phyloP scores from a whole-genome alignment of 345 rosid species.

The Eucalyptus grandis region DNA sequence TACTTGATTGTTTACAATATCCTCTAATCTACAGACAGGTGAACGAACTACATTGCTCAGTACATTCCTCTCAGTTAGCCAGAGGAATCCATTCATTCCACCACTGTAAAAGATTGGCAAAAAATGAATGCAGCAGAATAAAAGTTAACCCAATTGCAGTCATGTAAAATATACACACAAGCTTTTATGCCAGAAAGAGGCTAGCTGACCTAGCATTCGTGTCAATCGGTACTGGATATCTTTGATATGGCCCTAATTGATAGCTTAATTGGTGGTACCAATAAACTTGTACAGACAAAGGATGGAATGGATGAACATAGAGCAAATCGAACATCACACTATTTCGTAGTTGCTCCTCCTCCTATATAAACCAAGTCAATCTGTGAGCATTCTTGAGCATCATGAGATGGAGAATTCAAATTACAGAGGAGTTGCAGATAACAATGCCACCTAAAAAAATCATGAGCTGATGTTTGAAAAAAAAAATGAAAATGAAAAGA shows the following conservation, averaged over 20 bases:
- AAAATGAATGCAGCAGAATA: not conserved
- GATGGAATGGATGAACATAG: slow-evolving; percentile 59
- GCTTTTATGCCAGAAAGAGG: not conserved
- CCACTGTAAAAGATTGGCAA: slow-evolving; percentile 37
- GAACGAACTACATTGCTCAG: slow-evolving; percentile 26
- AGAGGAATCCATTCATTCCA: slow-evolving; percentile 89
- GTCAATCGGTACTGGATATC: slow-evolving; percentile 32
- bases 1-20: slow-evolving; percentile 50
- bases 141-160: not conserved
- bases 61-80: slow-evolving; percentile 58
- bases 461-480: not conserved
- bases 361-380: slow-evolving; percentile 23
- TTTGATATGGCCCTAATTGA: slow-evolving; percentile 25
- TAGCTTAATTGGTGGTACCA: slow-evolving; percentile 16
- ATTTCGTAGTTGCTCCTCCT: slow-evolving; percentile 69
- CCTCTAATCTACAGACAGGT: slow-evolving; percentile 61
- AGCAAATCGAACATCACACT: slow-evolving; percentile 86
- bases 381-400: not conserved
- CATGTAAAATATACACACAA: not conserved
- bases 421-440: not conserved
- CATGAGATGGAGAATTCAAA: not conserved
- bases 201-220: slow-evolving; percentile 50
- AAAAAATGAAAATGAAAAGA: not conserved
- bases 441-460: not conserved
- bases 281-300: slow-evolving; percentile 37